Evolutionary conservation across 129 eudicot species (phyloP), one percentile per base, ranked within the genome.

Genomic region (Flaveria bidentis): DNA sequence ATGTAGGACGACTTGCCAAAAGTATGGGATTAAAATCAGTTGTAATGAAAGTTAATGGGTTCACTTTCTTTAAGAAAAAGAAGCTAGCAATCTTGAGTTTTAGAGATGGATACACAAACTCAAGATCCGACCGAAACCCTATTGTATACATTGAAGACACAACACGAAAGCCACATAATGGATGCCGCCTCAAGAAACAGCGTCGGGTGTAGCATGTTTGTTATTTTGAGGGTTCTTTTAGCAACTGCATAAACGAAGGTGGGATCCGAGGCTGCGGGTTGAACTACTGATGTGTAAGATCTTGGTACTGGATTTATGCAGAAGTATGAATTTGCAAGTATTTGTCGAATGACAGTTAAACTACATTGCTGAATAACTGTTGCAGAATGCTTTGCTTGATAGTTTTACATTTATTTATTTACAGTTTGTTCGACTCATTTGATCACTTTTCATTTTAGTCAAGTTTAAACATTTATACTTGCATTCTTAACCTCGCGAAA

Each of bases 81-180:
- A 91, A 80, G 85, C 75, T 81, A 10, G 93, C 99, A 5, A 87
- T 94, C 76, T 68, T 89, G 81, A 67, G 87, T 58, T 89, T 88
- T 70, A 91, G 85, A 84, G 97, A 94, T 9, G 99, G 99, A 7
- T 94, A 84, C 52, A 80, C 99, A 2, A 45, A 85, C 87, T 86
- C 91, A 10, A 84, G 91, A 23, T 77, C 87, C 5, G 92, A 84
- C 66, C 63, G 56, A 46, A 87, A 83, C 56, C 99, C 99, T 0
- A 67, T 94, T 57, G 96, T 88, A n/a, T 86, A 82, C 68, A 83
- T 94, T 41, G 99, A 94, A 70, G 99, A 94, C 75, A 91, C 96
- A 2, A 94, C 99, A 58, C 81, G 96, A 7, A 82, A 78, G 10
- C 86, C 97, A 7, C 99, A 94, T 69, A 94, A 94, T 73, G 99